Evolutionary conservation across 2,329 filamentous ascomycete genomes (phyloP).

Genomic region (Parasarocladium wereldwijsianum): DNA sequence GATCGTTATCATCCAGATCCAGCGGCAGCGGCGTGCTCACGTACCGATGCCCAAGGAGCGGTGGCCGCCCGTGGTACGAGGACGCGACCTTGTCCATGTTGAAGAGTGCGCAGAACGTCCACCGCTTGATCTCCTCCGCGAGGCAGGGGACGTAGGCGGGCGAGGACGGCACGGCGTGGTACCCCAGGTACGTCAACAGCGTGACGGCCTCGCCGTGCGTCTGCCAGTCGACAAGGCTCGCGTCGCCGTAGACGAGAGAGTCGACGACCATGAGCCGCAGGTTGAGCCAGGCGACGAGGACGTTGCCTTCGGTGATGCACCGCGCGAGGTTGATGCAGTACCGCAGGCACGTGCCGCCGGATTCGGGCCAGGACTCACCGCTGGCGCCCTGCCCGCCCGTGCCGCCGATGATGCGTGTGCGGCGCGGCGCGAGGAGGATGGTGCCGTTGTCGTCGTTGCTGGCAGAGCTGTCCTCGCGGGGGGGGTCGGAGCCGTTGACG

Average conservation of each 20-base stretch:
- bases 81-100: constrained; percentile 33
- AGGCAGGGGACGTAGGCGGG: constrained; percentile 12
- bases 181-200: constrained; percentile 13
- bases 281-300: constrained; percentile 17
- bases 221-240: constrained; percentile 17
- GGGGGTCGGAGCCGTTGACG: constrained; percentile 1
- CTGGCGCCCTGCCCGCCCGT: background rate
- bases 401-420: no score
- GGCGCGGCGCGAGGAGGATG: no score
- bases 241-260: constrained; percentile 19
- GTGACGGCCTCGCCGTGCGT: constrained; percentile 18
- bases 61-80: constrained; percentile 39
- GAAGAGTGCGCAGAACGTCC: constrained; percentile 22
- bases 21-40: constrained; percentile 37
- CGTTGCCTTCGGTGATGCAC: constrained; percentile 13
- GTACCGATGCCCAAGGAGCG: constrained; percentile 35
- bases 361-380: constrained; percentile 5
- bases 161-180: constrained; percentile 10
- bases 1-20: constrained; percentile 34
- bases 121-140: constrained; percentile 16
- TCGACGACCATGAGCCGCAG: constrained; percentile 16
- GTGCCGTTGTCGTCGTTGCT: no score
- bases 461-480: background rate
- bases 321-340: constrained; percentile 14
- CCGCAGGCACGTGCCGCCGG: constrained; percentile 11